These are phyloP conservation scores for Aspergillus funiculosus DNA, from an alignment of 495 filamentous ascomycete genomes.

Conservation along the genomic window DNA sequence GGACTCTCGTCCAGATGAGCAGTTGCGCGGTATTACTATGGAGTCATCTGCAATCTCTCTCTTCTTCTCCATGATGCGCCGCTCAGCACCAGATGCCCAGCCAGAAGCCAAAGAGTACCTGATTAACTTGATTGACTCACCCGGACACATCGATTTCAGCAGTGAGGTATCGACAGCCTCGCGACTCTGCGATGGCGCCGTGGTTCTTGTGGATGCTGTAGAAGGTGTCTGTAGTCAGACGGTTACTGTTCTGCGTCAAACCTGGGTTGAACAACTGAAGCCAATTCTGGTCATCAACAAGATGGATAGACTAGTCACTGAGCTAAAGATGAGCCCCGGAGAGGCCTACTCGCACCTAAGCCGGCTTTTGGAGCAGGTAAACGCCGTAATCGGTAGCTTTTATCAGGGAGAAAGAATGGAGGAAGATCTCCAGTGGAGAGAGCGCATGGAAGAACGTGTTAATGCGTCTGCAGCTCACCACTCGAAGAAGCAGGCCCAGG, in stretches of 20 bases:
- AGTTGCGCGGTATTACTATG: slow-evolving; percentile 97
- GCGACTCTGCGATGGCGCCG: slow-evolving; percentile 86
- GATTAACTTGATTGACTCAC: slow-evolving; percentile 97
- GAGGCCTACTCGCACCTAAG: slow-evolving; percentile 90
- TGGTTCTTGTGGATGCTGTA: slow-evolving; percentile 95
- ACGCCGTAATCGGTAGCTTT: slow-evolving; percentile 95
- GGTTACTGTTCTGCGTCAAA: slow-evolving; percentile 89
- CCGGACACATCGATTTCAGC: slow-evolving; percentile 98
- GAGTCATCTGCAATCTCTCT: slow-evolving; percentile 97
- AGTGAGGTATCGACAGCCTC: slow-evolving; percentile 96
- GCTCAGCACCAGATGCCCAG: slow-evolving; percentile 58
- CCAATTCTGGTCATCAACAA: slow-evolving; percentile 97
- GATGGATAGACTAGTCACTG: slow-evolving; percentile 88
- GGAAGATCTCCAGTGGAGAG: slow-evolving; percentile 93
- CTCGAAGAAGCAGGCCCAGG: slow-evolving; percentile 36
- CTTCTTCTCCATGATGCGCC: slow-evolving; percentile 84
- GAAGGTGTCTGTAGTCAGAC: slow-evolving; percentile 98
- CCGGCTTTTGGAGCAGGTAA: slow-evolving; percentile 89
- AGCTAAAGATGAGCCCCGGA: slow-evolving; percentile 82
- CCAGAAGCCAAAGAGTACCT: slow-evolving; percentile 81
- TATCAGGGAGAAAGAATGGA: slow-evolving; percentile 99
- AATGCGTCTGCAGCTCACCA: slow-evolving; percentile 46
- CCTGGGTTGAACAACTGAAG: slow-evolving; percentile 93
- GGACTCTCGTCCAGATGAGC: slow-evolving; percentile 94
- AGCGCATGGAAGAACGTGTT: slow-evolving; percentile 80